A percentile compares a stretch with the other conserved stretches of the same genome.
Conservation (phyloP, 768 basidiomycete genomes). For the Rhizopogon vulgaris region DNA sequence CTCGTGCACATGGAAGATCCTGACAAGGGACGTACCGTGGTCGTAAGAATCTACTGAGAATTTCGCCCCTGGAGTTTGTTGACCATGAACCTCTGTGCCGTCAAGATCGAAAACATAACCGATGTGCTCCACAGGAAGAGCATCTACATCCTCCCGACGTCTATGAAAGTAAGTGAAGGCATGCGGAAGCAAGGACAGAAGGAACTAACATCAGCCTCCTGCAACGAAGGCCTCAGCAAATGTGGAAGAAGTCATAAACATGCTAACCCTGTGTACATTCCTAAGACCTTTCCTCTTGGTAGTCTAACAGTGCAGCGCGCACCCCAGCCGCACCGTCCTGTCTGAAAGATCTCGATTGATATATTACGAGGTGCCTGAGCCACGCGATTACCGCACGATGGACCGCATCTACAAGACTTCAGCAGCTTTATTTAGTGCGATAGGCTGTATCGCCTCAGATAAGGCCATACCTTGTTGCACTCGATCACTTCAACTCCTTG, state of each 20-base stretch:
- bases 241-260: background rate
- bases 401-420: constrained; percentile 41
- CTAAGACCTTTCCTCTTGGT: constrained; percentile 52
- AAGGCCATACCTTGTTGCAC: constrained; percentile 49
- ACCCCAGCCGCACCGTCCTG: constrained; percentile 56
- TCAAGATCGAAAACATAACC: constrained; percentile 63
- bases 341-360: constrained; percentile 64
- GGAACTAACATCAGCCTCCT: constrained; percentile 42
- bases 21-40: constrained; percentile 34
- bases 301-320: constrained; percentile 41
- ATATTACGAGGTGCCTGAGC: constrained; percentile 52
- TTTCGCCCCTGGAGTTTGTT: constrained; percentile 24
- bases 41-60: constrained; percentile 54
- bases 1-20: background rate
- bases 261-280: constrained; percentile 62
- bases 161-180: constrained; percentile 20
- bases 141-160: constrained; percentile 35
- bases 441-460: background rate
- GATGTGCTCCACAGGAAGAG: constrained; percentile 28
- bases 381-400: constrained; percentile 51
- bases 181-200: background rate
- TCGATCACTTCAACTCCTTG: constrained; percentile 52
- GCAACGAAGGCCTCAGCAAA: constrained; percentile 4
- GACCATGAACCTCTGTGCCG: constrained; percentile 37
- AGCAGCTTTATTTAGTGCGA: background rate